Evolutionary conservation across 768 basidiomycete genomes (phyloP), one percentile per base, ranked within the genome.

Genomic region (Lentinula sp.): DNA sequence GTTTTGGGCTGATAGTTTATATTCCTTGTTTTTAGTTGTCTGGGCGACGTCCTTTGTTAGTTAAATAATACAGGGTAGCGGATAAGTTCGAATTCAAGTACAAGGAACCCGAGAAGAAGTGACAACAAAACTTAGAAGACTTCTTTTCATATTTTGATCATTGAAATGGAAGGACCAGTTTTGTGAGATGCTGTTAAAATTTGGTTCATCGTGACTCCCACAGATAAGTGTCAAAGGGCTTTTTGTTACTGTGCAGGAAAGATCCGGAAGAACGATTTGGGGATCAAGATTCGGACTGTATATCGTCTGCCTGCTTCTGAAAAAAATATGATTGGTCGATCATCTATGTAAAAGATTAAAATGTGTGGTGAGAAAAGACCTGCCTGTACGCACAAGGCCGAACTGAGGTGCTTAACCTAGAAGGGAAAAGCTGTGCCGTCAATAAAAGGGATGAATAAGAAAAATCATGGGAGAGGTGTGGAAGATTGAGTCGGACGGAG

Each of bases 311-410:
- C 5, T 45, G 23, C 56, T 43, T n/a, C 33, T 8, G 20, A 35
- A 46, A 58, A 43, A 59, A 49, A 58, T 48, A 37, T 59, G 46
- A 59, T 48, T 59, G 46, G 46, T 16, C 7, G 46, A 56, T 56
- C 55, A 56, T 23, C n/a, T 20, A 20, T 41, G 37, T 23, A 42
- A 28, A 42, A 43, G 55, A 56, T 56, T 56, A 56, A 43, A 56
- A 41, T 8, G 41, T 15, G 36, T n/a, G 35, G 53, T 54, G 53
- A 41, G 53, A 54, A 54, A 13, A 41, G 16, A 33, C 39, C 37
- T 41, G 55, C 37, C 37, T 15, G 32, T 23, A 56, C 41, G 39
- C 55, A 42, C 55, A 56, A 56, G 55, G 55, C 55, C 39, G 39
- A 56, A 23, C 39, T 56, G 55, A 54, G 53, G 35, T 54, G 37